A percentile compares a stretch with the other conserved stretches of the same genome.
These are phyloP conservation scores for Corylus heterophylla DNA, from an alignment of 306 rosid species.

Conservation along the genomic window DNA sequence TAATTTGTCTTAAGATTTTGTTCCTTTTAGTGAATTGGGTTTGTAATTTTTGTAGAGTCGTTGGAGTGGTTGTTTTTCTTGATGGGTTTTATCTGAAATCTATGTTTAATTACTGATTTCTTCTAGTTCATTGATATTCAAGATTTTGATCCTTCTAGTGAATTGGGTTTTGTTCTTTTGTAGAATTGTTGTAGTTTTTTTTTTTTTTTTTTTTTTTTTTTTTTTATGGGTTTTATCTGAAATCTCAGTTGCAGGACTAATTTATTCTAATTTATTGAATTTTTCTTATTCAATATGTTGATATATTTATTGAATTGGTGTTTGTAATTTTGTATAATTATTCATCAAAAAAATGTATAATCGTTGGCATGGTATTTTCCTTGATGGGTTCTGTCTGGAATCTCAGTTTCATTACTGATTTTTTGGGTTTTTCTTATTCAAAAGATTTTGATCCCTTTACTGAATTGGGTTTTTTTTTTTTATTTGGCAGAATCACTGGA, in stretches of 20 bases:
- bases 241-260: too few relatives aligned
- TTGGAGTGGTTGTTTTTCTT: background rate
- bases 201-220: too few relatives aligned
- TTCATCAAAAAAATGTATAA: background rate
- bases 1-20: background rate
- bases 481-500: background rate
- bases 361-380: background rate
- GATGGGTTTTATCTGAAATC: background rate
- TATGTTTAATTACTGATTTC: background rate
- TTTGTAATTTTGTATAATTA: background rate
- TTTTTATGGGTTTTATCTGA: too few relatives aligned
- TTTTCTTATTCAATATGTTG: too few relatives aligned
- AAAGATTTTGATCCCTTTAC: background rate
- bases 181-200: too few relatives aligned
- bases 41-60: background rate
- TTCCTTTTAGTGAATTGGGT: background rate
- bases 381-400: background rate
- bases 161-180: too few relatives aligned
- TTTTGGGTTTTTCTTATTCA: too few relatives aligned
- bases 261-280: too few relatives aligned
- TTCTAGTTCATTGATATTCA: background rate
- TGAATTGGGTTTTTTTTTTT: background rate
- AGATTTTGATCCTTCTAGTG: too few relatives aligned
- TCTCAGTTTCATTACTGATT: background rate
- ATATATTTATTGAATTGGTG: background rate